phyloP scores from a whole-genome alignment of 371 early-diverging fungal genomes.

The Thermomucor indicae-seudaticae region DNA sequence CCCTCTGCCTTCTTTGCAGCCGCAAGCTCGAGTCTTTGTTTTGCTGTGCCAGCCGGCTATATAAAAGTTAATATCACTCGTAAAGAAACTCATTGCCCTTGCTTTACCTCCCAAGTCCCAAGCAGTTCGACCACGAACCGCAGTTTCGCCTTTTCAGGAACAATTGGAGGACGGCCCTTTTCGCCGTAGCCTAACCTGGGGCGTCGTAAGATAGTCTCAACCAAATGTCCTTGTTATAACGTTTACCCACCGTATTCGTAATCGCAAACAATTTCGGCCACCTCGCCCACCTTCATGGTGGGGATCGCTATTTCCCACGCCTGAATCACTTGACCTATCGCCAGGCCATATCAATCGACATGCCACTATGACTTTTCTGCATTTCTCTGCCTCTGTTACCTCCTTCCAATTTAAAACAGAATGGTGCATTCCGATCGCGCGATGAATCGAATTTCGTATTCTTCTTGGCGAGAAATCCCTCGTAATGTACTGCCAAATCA shows the following conservation, averaged over 20 bases:
- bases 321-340: conserved; percentile 48
- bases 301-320: conserved; percentile 60
- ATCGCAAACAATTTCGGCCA: conserved; percentile 46
- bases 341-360: not conserved
- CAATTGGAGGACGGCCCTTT: conserved; percentile 44
- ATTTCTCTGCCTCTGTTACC: conserved; percentile 5
- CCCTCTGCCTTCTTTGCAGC: conserved; percentile 52
- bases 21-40: conserved; percentile 29
- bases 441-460: conserved; percentile 34
- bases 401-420: conserved; percentile 2
- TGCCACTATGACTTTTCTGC: too few species aligned
- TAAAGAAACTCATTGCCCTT: not conserved
- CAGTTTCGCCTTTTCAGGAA: conserved; percentile 50
- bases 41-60: conserved; percentile 19
- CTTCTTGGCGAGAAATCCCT: conserved; percentile 16
- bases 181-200: conserved; percentile 58
- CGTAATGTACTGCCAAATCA: conserved; percentile 28
- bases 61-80: not conserved
- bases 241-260: conserved; percentile 51
- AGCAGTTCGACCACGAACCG: conserved; percentile 53
- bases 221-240: too few species aligned
- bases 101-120: conserved; percentile 44
- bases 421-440: conserved; percentile 17
- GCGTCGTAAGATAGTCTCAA: too few species aligned
- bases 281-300: conserved; percentile 58